Conservation (phyloP, 805 yeast genomes). For the Kurtzmaniella fragi region DNA sequence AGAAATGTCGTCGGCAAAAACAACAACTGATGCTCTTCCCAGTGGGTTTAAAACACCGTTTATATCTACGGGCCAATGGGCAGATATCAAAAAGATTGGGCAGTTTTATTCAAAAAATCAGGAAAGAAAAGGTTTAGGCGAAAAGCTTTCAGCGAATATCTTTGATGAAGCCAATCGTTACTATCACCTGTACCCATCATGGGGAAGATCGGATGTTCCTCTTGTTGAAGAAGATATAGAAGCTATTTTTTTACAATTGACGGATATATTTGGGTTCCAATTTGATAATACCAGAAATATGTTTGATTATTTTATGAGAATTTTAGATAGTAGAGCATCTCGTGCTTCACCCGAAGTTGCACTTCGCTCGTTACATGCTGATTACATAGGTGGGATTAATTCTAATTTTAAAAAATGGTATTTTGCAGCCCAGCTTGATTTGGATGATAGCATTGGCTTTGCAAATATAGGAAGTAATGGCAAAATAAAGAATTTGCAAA, state of each 20-base stretch:
- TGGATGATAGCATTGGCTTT: conserved; percentile 45
- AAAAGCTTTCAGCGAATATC: conserved; percentile 30
- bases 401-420: conserved; percentile 74
- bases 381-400: conserved; percentile 67
- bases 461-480: conserved; percentile 21
- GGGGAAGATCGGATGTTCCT: conserved; percentile 45
- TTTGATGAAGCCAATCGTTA: conserved; percentile 39
- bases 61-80: conserved; percentile 40
- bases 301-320: conserved; percentile 58
- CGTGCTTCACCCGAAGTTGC: conserved; percentile 56
- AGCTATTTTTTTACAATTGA: conserved; percentile 47
- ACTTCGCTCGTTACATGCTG: conserved; percentile 59
- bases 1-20: conserved; percentile 1
- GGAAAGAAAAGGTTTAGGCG: conserved; percentile 25
- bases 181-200: conserved; percentile 52
- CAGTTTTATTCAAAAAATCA: conserved; percentile 23
- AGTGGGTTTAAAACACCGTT: conserved; percentile 45
- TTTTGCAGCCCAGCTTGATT: conserved; percentile 66
- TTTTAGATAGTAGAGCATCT: conserved; percentile 65
- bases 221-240: conserved; percentile 52
- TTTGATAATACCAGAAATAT: conserved; percentile 59
- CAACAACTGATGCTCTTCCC: neutral
- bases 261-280: conserved; percentile 63
- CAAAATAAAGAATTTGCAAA: conserved; percentile 9
- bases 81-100: conserved; percentile 30